These are phyloP conservation scores for Anisogramma anomala DNA, from an alignment of 2,329 filamentous ascomycete species.

Conservation along the genomic window DNA sequence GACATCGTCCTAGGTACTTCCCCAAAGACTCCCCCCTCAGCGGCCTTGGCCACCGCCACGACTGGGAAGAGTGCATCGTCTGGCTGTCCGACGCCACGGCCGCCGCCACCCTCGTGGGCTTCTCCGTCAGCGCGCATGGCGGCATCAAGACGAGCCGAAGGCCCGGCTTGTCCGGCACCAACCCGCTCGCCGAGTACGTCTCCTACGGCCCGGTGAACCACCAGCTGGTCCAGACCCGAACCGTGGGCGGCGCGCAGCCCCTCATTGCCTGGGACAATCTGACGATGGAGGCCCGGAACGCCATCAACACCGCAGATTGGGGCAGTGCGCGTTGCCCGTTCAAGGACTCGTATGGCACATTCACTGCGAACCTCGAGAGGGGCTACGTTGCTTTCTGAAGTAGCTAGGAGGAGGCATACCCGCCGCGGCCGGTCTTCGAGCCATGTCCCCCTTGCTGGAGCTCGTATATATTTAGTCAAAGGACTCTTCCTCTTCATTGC, in stretches of 20 bases:
- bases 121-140: slow-evolving; percentile 28
- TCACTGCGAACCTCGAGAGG: slow-evolving; percentile 4
- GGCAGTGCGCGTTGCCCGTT: slow-evolving; percentile 17
- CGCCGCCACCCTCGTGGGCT: slow-evolving; percentile 24
- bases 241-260: slow-evolving; percentile 26
- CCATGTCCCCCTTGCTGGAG: too few species aligned
- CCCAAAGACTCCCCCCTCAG: slow-evolving; percentile 31
- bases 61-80: slow-evolving; percentile 29
- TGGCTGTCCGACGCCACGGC: slow-evolving; percentile 19
- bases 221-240: slow-evolving; percentile 25
- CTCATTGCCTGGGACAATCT: slow-evolving; percentile 34
- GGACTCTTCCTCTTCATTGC: too few species aligned
- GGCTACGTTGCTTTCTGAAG: slow-evolving; percentile 2
- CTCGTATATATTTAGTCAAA: too few species aligned
- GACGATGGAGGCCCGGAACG: slow-evolving; percentile 22
- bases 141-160: slow-evolving; percentile 16
- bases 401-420: not conserved
- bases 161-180: slow-evolving; percentile 14
- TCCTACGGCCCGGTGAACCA: slow-evolving; percentile 25
- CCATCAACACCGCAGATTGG: slow-evolving; percentile 28
- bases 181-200: slow-evolving; percentile 24
- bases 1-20: slow-evolving; percentile 26
- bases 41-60: slow-evolving; percentile 27
- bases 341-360: slow-evolving; percentile 9
- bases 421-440: too few species aligned